A percentile compares a stretch with the other conserved stretches of the same genome.
phyloP scores from a whole-genome alignment of 176 grass and related monocot species.

The Zea luxurians region DNA sequence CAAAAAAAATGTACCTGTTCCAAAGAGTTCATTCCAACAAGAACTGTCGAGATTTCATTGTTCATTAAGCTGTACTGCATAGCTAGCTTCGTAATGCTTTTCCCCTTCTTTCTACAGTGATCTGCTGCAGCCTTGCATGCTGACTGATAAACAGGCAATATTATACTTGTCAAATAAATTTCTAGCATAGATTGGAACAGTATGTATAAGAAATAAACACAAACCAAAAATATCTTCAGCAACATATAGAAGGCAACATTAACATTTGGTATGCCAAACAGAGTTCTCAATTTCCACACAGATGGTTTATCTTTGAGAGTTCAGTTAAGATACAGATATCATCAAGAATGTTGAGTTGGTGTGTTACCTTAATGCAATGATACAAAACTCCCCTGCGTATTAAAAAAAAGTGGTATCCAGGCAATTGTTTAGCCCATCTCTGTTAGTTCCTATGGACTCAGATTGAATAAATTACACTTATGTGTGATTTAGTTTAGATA shows the following conservation, averaged over 20 bases:
- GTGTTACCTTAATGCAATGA: background rate
- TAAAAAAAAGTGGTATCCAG: background rate
- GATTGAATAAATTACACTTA: background rate
- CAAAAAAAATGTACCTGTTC: constrained; percentile 51
- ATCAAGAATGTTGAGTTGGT: background rate
- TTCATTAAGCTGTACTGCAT: constrained; percentile 89
- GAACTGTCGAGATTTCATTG: constrained; percentile 70
- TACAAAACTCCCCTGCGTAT: background rate
- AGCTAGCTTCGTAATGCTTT: constrained; percentile 73
- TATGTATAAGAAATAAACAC: background rate
- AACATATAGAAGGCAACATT: background rate
- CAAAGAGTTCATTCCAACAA: constrained; percentile 93
- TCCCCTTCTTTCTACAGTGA: constrained; percentile 70
- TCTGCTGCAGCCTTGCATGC: constrained; percentile 72
- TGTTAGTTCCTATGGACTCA: background rate
- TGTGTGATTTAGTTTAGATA: background rate
- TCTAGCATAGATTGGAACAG: background rate
- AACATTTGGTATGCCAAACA: background rate
- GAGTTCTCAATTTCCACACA: background rate
- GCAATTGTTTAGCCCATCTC: background rate
- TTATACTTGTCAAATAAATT: constrained; percentile 22
- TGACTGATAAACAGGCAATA: constrained; percentile 47
- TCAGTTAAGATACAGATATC: background rate
- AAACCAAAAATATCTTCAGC: background rate
- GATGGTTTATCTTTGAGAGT: background rate